A percentile compares a stretch with the other conserved stretches of the same genome.
These are phyloP conservation scores for Groenewaldozyma tartarivorans DNA, from an alignment of 805 yeast genomes.

Conservation along the genomic window DNA sequence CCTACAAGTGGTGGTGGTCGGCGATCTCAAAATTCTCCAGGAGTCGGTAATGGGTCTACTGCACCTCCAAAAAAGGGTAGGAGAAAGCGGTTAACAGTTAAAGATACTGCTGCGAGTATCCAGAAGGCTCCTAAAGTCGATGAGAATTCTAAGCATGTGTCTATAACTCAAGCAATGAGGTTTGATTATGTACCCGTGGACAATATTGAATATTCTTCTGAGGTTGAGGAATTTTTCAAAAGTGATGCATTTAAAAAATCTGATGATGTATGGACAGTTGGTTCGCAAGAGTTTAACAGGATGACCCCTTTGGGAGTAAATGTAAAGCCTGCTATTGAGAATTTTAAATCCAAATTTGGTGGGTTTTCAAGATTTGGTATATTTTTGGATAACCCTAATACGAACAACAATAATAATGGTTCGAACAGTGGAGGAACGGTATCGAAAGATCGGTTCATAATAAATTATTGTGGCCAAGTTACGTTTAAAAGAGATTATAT, in stretches of 20 bases:
- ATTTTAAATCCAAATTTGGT: slow-evolving; percentile 40
- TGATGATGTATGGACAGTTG: slow-evolving; percentile 15
- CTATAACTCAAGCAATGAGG: neutral
- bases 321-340: slow-evolving; percentile 53
- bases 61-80: neutral
- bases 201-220: neutral
- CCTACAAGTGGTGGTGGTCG: neutral
- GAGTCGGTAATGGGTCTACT: neutral
- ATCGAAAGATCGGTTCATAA: slow-evolving; percentile 40
- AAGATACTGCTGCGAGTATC: neutral
- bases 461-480: slow-evolving; percentile 66
- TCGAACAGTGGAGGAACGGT: slow-evolving; percentile 23
- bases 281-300: slow-evolving; percentile 19
- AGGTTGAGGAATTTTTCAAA: neutral
- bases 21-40: neutral
- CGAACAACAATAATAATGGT: too few relatives aligned
- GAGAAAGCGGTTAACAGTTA: slow-evolving; percentile 4
- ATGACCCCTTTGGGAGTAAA: slow-evolving; percentile 26
- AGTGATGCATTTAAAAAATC: neutral
- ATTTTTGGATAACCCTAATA: slow-evolving; percentile 33
- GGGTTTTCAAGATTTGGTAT: slow-evolving; percentile 68
- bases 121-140: neutral
- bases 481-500: slow-evolving; percentile 56
- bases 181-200: neutral
- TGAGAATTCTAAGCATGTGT: neutral